Evolutionary conservation across 192 early-diverging fungal genomes (phyloP).

Genomic region (Phlyctochytrium arcticum): DNA sequence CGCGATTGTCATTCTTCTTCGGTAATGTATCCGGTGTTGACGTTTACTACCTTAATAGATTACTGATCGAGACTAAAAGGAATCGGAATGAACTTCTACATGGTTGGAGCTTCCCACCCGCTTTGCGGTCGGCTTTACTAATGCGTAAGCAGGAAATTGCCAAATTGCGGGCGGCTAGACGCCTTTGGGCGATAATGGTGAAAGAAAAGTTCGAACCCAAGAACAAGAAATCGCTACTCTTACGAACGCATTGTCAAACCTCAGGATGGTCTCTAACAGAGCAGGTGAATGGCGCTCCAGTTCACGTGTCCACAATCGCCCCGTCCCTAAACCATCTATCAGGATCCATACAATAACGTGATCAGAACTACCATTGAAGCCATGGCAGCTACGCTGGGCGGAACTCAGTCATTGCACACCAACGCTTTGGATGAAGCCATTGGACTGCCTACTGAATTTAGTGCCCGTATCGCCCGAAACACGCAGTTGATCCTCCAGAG

Average conservation of each 20-base stretch:
- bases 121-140: background rate
- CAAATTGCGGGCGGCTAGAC: slow-evolving; percentile 80
- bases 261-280: slow-evolving; percentile 89
- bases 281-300: slow-evolving; percentile 52
- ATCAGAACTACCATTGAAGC: slow-evolving; percentile 85
- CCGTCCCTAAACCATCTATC: too few relatives aligned
- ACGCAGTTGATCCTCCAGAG: slow-evolving; percentile 87
- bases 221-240: slow-evolving; percentile 70
- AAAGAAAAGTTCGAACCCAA: slow-evolving; percentile 83
- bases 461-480: slow-evolving; percentile 84
- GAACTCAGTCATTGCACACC: slow-evolving; percentile 91
- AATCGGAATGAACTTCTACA: slow-evolving; percentile 93
- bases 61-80: background rate
- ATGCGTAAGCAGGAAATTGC: slow-evolving; percentile 64
- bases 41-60: background rate
- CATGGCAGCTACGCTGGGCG: slow-evolving; percentile 87
- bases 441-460: slow-evolving; percentile 79
- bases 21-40: slow-evolving; percentile 24
- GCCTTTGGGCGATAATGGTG: slow-evolving; percentile 78
- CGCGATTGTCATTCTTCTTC: slow-evolving; percentile 89
- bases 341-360: slow-evolving; percentile 89
- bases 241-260: slow-evolving; percentile 88
- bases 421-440: slow-evolving; percentile 90
- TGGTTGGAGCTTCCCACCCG: slow-evolving; percentile 56
- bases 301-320: too few relatives aligned